Percentiles rank a stretch among this genome's conserved stretches.
These are phyloP conservation scores for Xylaria grammica DNA, from an alignment of 495 filamentous ascomycete genomes.

Conservation along the genomic window DNA sequence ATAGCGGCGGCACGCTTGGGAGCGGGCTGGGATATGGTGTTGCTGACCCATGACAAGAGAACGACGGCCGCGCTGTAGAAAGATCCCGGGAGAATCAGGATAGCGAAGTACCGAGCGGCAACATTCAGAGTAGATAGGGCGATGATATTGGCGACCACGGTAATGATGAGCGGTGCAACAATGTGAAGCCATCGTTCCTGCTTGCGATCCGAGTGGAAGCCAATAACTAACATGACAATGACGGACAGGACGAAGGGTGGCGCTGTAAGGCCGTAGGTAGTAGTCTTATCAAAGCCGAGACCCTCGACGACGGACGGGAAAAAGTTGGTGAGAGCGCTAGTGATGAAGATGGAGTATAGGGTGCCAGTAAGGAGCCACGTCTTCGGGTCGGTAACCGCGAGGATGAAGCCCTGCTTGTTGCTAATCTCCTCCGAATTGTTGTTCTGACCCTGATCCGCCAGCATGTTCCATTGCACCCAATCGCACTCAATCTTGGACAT, in stretches of 20 bases:
- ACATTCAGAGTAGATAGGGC: slow-evolving; percentile 23
- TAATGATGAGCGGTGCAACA: slow-evolving; percentile 22
- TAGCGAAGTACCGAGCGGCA: slow-evolving; percentile 28
- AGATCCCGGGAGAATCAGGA: slow-evolving; percentile 27
- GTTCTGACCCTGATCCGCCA: slow-evolving; percentile 24
- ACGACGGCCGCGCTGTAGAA: slow-evolving; percentile 26
- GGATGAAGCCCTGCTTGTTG: slow-evolving; percentile 20
- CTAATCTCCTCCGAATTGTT: slow-evolving; percentile 24
- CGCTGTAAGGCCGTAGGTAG: slow-evolving; percentile 25
- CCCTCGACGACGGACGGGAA: slow-evolving; percentile 28
- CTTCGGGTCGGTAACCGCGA: slow-evolving; percentile 28
- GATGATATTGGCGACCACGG: slow-evolving; percentile 29
- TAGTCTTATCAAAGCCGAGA: slow-evolving; percentile 26
- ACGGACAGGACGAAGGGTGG: slow-evolving; percentile 29
- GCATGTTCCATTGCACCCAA: slow-evolving; percentile 25
- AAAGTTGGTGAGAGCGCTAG: slow-evolving; percentile 29
- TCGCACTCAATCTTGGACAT: slow-evolving; percentile 25
- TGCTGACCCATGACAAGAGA: slow-evolving; percentile 28
- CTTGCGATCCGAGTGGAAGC: slow-evolving; percentile 29
- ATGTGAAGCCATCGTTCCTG: slow-evolving; percentile 28
- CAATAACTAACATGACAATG: slow-evolving; percentile 25
- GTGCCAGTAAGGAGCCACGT: slow-evolving; percentile 26
- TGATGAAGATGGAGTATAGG: slow-evolving; percentile 25
- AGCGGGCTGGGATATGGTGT: slow-evolving; percentile 22
- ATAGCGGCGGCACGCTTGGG: slow-evolving; percentile 30